Evolutionary conservation across 2,329 filamentous ascomycete genomes (phyloP).

Genomic region (Trichoderma sp.): DNA sequence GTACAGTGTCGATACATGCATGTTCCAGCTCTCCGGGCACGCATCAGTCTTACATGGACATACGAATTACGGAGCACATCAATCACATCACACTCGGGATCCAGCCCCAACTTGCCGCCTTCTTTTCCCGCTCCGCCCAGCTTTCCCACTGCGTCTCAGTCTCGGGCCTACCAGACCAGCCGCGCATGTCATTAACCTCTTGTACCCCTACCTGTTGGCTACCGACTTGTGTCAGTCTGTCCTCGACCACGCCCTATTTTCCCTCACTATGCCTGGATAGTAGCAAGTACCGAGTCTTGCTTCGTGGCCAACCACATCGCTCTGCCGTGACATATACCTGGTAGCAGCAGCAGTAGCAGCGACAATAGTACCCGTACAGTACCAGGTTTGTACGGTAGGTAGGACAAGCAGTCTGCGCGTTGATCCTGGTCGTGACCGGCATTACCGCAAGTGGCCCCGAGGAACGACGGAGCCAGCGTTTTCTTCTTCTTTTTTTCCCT

Average conservation of each 20-base stretch:
- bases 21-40: neutral
- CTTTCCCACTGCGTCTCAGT: neutral
- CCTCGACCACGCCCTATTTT: neutral
- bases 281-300: neutral
- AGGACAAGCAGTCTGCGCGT: neutral
- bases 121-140: neutral
- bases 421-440: conserved; percentile 8
- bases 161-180: neutral
- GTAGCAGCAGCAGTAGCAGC: neutral
- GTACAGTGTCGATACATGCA: neutral
- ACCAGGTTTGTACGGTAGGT: neutral
- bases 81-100: neutral
- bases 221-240: neutral
- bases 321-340: neutral
- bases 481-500: neutral
- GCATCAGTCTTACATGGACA: too few species aligned
- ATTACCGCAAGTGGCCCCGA: conserved; percentile 4
- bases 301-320: neutral
- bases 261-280: neutral
- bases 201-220: neutral
- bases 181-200: neutral
- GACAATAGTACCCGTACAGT: neutral
- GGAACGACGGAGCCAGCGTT: neutral
- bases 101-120: neutral
- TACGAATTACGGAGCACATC: too few species aligned